phyloP scores from a whole-genome alignment of 2,329 filamentous ascomycete species.

The Pseudogymnoascus sp. region DNA sequence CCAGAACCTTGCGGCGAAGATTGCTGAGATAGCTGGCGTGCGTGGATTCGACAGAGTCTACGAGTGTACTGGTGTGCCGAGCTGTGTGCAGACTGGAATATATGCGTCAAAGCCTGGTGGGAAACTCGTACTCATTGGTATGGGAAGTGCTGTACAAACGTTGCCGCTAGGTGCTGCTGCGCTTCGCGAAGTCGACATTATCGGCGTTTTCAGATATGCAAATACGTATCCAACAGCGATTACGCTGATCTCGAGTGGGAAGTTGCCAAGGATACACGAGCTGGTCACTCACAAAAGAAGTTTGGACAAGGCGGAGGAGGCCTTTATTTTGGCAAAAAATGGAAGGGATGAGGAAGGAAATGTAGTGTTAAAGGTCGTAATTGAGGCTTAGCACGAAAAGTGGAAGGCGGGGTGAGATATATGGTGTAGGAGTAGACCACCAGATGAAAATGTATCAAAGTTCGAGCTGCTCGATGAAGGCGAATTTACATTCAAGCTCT shows the following conservation, averaged over 20 bases:
- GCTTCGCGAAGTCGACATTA: slow-evolving; percentile 65
- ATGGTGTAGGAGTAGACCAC: too few relatives aligned
- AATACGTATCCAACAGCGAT: slow-evolving; percentile 70
- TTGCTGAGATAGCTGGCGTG: not conserved
- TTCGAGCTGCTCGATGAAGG: too few relatives aligned
- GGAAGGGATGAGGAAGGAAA: slow-evolving; percentile 60
- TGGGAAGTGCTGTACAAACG: slow-evolving; percentile 70
- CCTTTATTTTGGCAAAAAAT: slow-evolving; percentile 62
- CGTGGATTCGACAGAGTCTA: not conserved
- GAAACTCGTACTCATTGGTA: slow-evolving; percentile 67
- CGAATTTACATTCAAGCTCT: too few relatives aligned
- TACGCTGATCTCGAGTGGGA: slow-evolving; percentile 41
- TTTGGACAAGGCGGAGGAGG: slow-evolving; percentile 49
- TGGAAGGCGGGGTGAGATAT: not conserved
- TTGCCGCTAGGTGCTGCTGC: slow-evolving; percentile 65
- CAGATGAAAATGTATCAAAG: too few relatives aligned
- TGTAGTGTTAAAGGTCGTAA: slow-evolving; percentile 64
- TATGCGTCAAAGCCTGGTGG: slow-evolving; percentile 63
- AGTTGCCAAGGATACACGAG: slow-evolving; percentile 55
- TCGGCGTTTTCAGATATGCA: slow-evolving; percentile 71
- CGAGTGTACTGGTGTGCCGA: slow-evolving; percentile 62
- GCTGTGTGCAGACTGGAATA: slow-evolving; percentile 66
- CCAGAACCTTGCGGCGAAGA: not conserved
- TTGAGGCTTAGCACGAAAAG: slow-evolving; percentile 37
- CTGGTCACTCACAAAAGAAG: slow-evolving; percentile 67